Conservation (phyloP, 108 stramenopile genomes). For the Cyclotella sp. region DNA sequence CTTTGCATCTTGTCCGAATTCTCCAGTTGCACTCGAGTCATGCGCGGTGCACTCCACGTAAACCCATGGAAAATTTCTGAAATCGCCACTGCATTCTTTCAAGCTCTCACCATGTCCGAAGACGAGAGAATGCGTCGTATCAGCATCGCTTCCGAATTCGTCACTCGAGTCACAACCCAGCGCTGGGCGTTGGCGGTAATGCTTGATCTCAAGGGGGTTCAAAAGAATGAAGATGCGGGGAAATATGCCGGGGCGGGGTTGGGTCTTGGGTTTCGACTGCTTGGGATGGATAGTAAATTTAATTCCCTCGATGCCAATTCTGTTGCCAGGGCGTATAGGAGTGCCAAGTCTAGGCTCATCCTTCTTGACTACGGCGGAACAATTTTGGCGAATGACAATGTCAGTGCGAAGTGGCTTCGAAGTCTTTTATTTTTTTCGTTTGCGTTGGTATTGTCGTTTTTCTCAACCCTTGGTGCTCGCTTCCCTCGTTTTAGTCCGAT, state of each 20-base stretch:
- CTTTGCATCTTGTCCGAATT: slow-evolving; percentile 88
- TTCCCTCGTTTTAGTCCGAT: slow-evolving; percentile 56
- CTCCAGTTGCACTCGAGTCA: slow-evolving; percentile 93
- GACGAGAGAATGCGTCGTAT: slow-evolving; percentile 85
- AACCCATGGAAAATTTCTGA: slow-evolving; percentile 95
- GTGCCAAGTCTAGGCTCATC: slow-evolving; percentile 81
- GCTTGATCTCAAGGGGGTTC: slow-evolving; percentile 90
- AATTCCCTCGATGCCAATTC: slow-evolving; percentile 67
- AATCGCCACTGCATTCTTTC: slow-evolving; percentile 80
- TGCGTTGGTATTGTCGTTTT: slow-evolving; percentile 1
- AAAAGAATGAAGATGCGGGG: slow-evolving; percentile 76
- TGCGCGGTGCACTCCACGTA: slow-evolving; percentile 94
- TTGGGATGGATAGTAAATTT: slow-evolving; percentile 90
- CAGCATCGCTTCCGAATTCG: slow-evolving; percentile 87
- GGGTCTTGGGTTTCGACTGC: slow-evolving; percentile 92
- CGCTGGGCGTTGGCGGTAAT: slow-evolving; percentile 91
- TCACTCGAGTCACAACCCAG: slow-evolving; percentile 92
- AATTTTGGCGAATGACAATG: slow-evolving; percentile 92
- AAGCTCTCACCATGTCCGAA: slow-evolving; percentile 79
- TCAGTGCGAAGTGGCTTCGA: slow-evolving; percentile 37
- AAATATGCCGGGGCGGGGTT: slow-evolving; percentile 90
- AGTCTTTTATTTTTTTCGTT: not conserved
- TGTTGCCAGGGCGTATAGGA: slow-evolving; percentile 81
- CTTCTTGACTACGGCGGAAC: slow-evolving; percentile 98
- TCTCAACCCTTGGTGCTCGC: not conserved